These are phyloP conservation scores for Cyclotella distinguenda DNA, from an alignment of 108 stramenopile species.

Conservation along the genomic window DNA sequence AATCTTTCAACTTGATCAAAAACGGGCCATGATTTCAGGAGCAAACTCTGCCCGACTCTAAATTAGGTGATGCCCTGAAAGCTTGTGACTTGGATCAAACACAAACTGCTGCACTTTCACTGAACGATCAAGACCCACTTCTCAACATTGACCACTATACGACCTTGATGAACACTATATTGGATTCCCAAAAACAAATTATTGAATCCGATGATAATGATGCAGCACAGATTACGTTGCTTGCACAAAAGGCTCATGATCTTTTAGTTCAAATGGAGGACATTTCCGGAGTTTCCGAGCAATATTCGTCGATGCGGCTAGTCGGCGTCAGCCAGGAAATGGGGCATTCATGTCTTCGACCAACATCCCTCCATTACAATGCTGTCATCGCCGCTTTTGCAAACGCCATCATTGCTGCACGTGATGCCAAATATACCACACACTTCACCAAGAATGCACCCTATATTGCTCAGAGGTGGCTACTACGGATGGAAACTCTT, in stretches of 20 bases:
- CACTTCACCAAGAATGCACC: constrained; percentile 35
- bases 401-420: constrained; percentile 34
- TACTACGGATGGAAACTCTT: constrained; percentile 48
- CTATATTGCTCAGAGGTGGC: constrained; percentile 41
- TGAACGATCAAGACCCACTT: constrained; percentile 11
- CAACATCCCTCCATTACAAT: constrained; percentile 47
- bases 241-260: constrained; percentile 40
- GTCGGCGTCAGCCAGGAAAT: constrained; percentile 9
- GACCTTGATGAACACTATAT: constrained; percentile 31
- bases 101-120: constrained; percentile 20
- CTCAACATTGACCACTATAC: constrained; percentile 47
- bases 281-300: constrained; percentile 45
- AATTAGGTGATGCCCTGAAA: constrained; percentile 31
- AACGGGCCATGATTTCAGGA: not conserved
- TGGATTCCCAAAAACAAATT: constrained; percentile 30
- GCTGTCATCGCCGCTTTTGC: constrained; percentile 29
- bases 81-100: constrained; percentile 33
- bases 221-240: constrained; percentile 7
- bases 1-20: too few species aligned
- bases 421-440: constrained; percentile 21
- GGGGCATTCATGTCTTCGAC: constrained; percentile 21
- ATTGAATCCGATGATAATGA: constrained; percentile 17
- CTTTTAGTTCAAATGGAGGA: constrained; percentile 48
- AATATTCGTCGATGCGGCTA: constrained; percentile 36
- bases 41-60: constrained; percentile 30